Conservation (phyloP, 148 eudicot genomes). For the Cornus controversa region DNA sequence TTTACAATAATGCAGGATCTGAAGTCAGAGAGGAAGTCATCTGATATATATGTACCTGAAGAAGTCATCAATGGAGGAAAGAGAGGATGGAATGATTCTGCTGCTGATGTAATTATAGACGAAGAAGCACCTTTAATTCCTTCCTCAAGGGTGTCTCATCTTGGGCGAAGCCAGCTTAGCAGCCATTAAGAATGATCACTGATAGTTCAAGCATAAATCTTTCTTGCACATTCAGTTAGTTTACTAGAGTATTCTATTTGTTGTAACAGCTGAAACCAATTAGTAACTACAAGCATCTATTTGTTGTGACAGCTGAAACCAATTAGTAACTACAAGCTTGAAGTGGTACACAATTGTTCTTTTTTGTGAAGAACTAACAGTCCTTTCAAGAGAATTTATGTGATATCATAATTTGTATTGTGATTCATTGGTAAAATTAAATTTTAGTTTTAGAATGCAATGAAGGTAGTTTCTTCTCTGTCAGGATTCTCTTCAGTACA, state of each 20-base stretch:
- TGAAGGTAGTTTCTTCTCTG: neutral
- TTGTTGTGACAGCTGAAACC: neutral
- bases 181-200: slow-evolving; percentile 2
- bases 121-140: slow-evolving; percentile 59
- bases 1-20: slow-evolving; percentile 38
- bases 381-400: neutral
- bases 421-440: too few relatives aligned
- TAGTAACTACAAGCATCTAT: neutral
- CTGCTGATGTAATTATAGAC: slow-evolving; percentile 35
- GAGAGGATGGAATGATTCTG: slow-evolving; percentile 28
- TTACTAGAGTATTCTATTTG: neutral
- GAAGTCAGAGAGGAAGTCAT: slow-evolving; percentile 50
- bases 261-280: neutral
- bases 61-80: slow-evolving; percentile 18
- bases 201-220: slow-evolving; percentile 1
- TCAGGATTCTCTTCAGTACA: too few relatives aligned
- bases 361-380: neutral
- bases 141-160: slow-evolving; percentile 45
- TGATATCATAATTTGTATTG: neutral
- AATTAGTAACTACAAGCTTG: neutral
- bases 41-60: slow-evolving; percentile 43
- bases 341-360: neutral
- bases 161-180: slow-evolving; percentile 40
- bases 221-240: neutral
- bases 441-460: neutral